A percentile compares a stretch with the other conserved stretches of the same genome.
These are phyloP conservation scores for Beauveria sp. DNA, from an alignment of 2,329 filamentous ascomycete species.

Conservation along the genomic window DNA sequence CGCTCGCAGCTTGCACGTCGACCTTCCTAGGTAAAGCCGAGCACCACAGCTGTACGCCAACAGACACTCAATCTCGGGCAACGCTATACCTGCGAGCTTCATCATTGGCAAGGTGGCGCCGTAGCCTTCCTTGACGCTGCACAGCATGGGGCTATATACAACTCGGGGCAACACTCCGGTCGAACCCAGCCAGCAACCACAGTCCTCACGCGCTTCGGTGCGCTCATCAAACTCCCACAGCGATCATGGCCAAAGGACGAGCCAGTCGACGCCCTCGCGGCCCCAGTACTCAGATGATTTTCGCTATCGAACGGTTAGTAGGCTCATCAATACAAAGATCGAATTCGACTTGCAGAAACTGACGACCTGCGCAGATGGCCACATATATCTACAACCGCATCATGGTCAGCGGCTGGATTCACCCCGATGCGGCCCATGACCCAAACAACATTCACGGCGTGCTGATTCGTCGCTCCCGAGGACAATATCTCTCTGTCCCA, in stretches of 20 bases:
- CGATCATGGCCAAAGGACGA: background rate
- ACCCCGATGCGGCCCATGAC: constrained; percentile 11
- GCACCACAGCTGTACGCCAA: background rate
- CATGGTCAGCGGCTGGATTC: constrained; percentile 24
- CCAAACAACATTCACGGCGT: constrained; percentile 25
- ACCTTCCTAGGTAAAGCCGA: background rate
- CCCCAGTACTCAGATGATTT: constrained; percentile 22
- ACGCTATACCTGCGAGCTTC: background rate
- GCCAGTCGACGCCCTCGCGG: background rate
- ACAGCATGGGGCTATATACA: background rate
- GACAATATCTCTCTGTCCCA: constrained; percentile 34
- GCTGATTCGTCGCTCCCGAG: constrained; percentile 29
- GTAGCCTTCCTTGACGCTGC: background rate
- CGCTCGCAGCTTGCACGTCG: background rate
- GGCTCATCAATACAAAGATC: too few relatives aligned
- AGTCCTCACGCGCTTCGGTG: background rate
- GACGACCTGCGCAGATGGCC: constrained; percentile 20
- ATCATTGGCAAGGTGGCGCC: background rate
- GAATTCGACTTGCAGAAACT: background rate
- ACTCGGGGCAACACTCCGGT: background rate
- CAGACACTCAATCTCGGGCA: background rate
- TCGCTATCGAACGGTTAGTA: constrained; percentile 23
- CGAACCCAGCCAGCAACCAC: background rate
- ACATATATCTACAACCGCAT: constrained; percentile 23
- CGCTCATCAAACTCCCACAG: background rate